Percentiles rank a stretch among this genome's conserved stretches.
Conservation (phyloP, 805 yeast species). For the Danielia oregonensis region DNA sequence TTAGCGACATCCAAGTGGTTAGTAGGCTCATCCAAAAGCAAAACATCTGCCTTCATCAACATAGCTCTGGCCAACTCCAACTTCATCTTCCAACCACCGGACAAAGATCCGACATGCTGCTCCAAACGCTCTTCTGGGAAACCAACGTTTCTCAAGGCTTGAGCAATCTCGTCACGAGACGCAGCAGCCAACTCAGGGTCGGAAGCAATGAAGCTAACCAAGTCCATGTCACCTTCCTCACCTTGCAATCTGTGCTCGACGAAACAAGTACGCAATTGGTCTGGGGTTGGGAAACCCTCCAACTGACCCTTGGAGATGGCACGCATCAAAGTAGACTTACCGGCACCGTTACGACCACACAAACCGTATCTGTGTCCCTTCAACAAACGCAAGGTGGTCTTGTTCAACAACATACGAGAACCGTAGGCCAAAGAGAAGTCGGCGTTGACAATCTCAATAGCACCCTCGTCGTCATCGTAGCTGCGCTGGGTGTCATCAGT, state of each 20-base stretch:
- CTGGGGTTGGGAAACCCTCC: slow-evolving; percentile 94
- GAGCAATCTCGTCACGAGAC: slow-evolving; percentile 65
- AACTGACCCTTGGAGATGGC: slow-evolving; percentile 94
- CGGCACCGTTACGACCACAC: slow-evolving; percentile 98
- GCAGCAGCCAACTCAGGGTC: slow-evolving; percentile 76
- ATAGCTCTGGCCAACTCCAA: slow-evolving; percentile 97
- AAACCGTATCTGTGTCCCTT: slow-evolving; percentile 97
- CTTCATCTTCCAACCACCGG: slow-evolving; percentile 99
- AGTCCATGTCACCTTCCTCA: slow-evolving; percentile 84
- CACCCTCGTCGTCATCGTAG: slow-evolving; percentile 67
- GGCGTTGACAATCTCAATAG: slow-evolving; percentile 87
- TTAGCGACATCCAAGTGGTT: slow-evolving; percentile 94
- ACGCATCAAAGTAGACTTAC: slow-evolving; percentile 96
- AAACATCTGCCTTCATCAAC: slow-evolving; percentile 94
- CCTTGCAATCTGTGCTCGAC: slow-evolving; percentile 97
- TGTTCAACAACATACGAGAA: slow-evolving; percentile 92
- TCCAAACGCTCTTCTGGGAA: slow-evolving; percentile 86
- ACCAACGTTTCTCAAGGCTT: slow-evolving; percentile 80
- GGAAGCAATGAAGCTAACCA: slow-evolving; percentile 81
- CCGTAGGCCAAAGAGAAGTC: slow-evolving; percentile 97
- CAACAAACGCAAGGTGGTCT: slow-evolving; percentile 79
- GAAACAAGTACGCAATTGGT: slow-evolving; percentile 85
- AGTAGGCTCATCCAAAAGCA: slow-evolving; percentile 95
- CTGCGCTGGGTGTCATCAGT: slow-evolving; percentile 42
- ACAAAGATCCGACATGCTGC: slow-evolving; percentile 88